These are phyloP conservation scores for Diutina sp. DNA, from an alignment of 1,139 yeast genomes.

Conservation along the genomic window DNA sequence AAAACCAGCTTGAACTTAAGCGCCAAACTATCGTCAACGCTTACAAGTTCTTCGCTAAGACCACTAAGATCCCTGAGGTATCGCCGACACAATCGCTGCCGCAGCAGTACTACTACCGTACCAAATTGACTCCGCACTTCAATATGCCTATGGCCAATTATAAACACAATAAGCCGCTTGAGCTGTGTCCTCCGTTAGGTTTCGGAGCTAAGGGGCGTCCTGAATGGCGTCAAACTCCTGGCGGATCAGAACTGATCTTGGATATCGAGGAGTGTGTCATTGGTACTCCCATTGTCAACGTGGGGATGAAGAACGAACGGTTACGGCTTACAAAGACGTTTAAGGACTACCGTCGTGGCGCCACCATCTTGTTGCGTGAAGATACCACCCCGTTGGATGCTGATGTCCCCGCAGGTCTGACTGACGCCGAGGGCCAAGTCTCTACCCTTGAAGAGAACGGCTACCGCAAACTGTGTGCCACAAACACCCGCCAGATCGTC, in stretches of 20 bases:
- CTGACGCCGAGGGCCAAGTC: slow-evolving; percentile 13
- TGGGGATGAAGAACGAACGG: slow-evolving; percentile 67
- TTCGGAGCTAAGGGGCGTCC: slow-evolving; percentile 80
- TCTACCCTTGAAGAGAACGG: slow-evolving; percentile 12
- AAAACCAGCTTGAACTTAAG: slow-evolving; percentile 60
- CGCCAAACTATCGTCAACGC: slow-evolving; percentile 71
- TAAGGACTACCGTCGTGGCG: slow-evolving; percentile 62
- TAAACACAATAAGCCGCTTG: slow-evolving; percentile 23
- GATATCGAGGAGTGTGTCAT: slow-evolving; percentile 92
- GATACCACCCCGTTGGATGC: slow-evolving; percentile 31
- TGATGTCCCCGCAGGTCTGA: slow-evolving; percentile 25
- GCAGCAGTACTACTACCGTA: slow-evolving; percentile 60
- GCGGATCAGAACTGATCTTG: slow-evolving; percentile 41
- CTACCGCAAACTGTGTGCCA: slow-evolving; percentile 39
- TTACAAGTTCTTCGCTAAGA: slow-evolving; percentile 59
- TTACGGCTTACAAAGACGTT: slow-evolving; percentile 34
- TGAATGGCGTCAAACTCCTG: slow-evolving; percentile 45
- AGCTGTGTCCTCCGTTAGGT: slow-evolving; percentile 55
- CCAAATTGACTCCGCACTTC: slow-evolving; percentile 93
- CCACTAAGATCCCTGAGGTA: slow-evolving; percentile 42
- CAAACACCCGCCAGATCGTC: slow-evolving; percentile 67
- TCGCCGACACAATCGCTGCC: slow-evolving; percentile 72
- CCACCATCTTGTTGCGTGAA: slow-evolving; percentile 77
- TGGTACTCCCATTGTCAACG: slow-evolving; percentile 69
- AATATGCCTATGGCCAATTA: slow-evolving; percentile 41